These are phyloP conservation scores for Aspergillus felis DNA, from an alignment of 2,329 filamentous ascomycete species.

Conservation along the genomic window DNA sequence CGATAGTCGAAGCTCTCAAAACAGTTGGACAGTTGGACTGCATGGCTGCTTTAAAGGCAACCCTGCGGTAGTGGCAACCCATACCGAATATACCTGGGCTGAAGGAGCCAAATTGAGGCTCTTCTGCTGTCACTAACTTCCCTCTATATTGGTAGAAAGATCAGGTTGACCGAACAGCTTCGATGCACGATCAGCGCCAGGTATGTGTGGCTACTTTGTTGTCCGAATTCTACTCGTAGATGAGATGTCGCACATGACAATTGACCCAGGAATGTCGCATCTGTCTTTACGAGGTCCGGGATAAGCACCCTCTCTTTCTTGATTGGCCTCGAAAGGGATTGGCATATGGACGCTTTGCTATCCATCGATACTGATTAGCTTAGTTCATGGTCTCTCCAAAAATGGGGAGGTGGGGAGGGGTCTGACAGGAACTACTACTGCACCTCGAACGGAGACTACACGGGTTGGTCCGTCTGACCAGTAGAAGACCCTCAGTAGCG, in stretches of 20 bases:
- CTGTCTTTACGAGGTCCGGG: neutral
- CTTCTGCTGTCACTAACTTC: neutral
- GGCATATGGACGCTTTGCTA: neutral
- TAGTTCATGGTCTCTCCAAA: neutral
- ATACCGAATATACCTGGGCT: neutral
- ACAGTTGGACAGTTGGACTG: neutral
- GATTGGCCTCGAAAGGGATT: neutral
- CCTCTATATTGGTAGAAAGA: neutral
- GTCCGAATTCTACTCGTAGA: slow-evolving; percentile 1
- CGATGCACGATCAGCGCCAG: neutral
- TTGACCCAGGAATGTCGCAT: neutral
- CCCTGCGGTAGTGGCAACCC: neutral
- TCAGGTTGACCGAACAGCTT: neutral
- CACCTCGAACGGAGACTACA: neutral
- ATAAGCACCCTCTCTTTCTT: neutral
- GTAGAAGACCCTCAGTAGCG: neutral
- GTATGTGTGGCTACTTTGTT: slow-evolving; percentile 1
- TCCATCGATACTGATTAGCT: neutral
- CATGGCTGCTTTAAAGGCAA: neutral
- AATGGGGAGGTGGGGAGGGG: neutral
- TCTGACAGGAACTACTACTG: neutral
- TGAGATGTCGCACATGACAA: neutral
- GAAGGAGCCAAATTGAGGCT: neutral
- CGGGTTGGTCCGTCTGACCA: neutral
- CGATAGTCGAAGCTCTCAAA: neutral